These are phyloP conservation scores for Phaffomyces antillensis DNA, from an alignment of 805 yeast species.

Conservation along the genomic window DNA sequence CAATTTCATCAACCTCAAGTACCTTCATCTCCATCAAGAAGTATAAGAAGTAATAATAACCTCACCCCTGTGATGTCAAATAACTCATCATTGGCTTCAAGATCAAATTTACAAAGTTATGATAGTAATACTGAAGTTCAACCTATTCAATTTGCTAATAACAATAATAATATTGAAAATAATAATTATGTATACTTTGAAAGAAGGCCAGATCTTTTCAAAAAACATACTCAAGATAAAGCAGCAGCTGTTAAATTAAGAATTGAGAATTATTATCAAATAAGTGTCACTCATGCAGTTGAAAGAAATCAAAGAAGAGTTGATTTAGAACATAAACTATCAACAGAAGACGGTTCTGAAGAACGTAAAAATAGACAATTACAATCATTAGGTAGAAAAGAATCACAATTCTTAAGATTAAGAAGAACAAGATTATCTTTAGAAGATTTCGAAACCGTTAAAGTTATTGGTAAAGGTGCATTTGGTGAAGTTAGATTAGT, in stretches of 20 bases:
- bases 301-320: constrained; percentile 92
- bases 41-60: constrained; percentile 23
- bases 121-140: constrained; percentile 12
- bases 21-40: constrained; percentile 27
- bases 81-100: constrained; percentile 18
- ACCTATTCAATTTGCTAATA: constrained; percentile 11
- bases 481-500: constrained; percentile 97
- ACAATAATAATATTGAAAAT: constrained; percentile 1
- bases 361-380: constrained; percentile 66
- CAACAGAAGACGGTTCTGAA: constrained; percentile 59
- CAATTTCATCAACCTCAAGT: constrained; percentile 21
- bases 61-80: constrained; percentile 20
- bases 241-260: constrained; percentile 57
- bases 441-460: constrained; percentile 91
- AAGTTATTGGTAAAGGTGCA: constrained; percentile 99
- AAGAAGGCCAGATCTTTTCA: constrained; percentile 25
- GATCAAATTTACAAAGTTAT: constrained; percentile 6
- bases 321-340: constrained; percentile 74
- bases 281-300: constrained; percentile 87
- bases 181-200: constrained; percentile 22
- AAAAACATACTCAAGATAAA: constrained; percentile 24
- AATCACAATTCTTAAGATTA: constrained; percentile 80
- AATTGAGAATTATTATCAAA: constrained; percentile 83
- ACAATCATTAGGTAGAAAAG: constrained; percentile 80
- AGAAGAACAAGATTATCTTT: constrained; percentile 86